These are phyloP conservation scores for Eucalyptus paniculata DNA, from an alignment of 345 rosid species.

Conservation along the genomic window DNA sequence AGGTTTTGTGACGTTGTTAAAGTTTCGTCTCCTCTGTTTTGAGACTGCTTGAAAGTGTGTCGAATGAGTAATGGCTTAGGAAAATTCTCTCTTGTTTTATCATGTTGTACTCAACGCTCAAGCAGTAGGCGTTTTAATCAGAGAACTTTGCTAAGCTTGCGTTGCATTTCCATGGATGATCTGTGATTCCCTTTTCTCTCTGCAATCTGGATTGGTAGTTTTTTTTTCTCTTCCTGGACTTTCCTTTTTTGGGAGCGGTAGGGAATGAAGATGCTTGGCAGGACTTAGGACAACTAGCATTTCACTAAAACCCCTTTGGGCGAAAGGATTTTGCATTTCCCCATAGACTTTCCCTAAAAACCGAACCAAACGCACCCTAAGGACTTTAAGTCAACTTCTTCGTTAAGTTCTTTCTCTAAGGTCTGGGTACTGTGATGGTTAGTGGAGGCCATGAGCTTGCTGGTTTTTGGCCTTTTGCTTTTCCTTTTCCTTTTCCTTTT, in stretches of 20 bases:
- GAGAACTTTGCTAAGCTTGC: neutral
- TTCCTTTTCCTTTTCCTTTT: neutral
- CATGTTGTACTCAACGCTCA: neutral
- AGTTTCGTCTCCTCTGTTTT: too few species aligned
- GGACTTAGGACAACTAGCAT: neutral
- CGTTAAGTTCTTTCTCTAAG: neutral
- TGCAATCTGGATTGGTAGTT: neutral
- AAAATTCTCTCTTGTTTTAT: neutral
- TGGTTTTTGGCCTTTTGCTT: neutral
- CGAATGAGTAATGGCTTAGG: neutral
- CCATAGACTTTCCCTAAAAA: too few species aligned
- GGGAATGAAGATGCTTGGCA: neutral
- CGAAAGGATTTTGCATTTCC: too few species aligned
- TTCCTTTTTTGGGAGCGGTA: neutral
- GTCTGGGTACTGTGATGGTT: neutral
- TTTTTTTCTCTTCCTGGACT: neutral
- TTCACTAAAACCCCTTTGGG: too few species aligned
- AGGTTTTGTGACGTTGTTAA: too few species aligned
- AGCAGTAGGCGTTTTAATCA: neutral
- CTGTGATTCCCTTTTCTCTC: neutral
- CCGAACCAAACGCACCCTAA: neutral
- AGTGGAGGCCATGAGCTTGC: neutral
- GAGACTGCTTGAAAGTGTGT: too few species aligned
- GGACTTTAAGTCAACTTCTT: neutral
- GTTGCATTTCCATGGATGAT: neutral